A percentile compares a stretch with the other conserved stretches of the same genome.
phyloP scores from a whole-genome alignment of 192 early-diverging fungal species.

The Kickxella alabastrina region DNA sequence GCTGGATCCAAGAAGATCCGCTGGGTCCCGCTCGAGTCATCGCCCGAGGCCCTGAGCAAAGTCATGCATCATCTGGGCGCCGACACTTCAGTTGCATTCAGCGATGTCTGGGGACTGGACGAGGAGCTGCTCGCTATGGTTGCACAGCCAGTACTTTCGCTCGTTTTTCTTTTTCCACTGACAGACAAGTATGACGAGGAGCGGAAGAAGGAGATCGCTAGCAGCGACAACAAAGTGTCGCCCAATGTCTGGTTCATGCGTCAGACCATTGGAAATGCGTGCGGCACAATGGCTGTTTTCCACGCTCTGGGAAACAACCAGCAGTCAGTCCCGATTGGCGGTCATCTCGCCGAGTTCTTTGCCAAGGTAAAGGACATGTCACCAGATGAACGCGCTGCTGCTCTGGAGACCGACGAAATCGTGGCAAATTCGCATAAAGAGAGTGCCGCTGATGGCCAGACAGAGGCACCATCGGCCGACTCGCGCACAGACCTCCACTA shows the following conservation, averaged over 20 bases:
- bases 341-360: slow-evolving; percentile 60
- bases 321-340: slow-evolving; percentile 50
- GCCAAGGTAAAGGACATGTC: slow-evolving; percentile 57
- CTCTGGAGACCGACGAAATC: slow-evolving; percentile 60
- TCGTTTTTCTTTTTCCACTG: slow-evolving; percentile 85
- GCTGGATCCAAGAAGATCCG: slow-evolving; percentile 48
- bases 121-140: slow-evolving; percentile 76
- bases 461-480: slow-evolving; percentile 64
- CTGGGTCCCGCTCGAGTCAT: slow-evolving; percentile 89
- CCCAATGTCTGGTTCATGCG: slow-evolving; percentile 69
- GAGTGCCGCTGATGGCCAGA: slow-evolving; percentile 63
- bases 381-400: slow-evolving; percentile 69
- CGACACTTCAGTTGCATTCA: slow-evolving; percentile 58
- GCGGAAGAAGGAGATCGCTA: slow-evolving; percentile 52
- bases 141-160: slow-evolving; percentile 75
- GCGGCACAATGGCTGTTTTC: slow-evolving; percentile 91
- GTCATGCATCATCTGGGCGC: slow-evolving; percentile 72
- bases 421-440: slow-evolving; percentile 57
- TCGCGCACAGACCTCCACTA: slow-evolving; percentile 81
- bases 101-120: slow-evolving; percentile 83
- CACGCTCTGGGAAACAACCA: slow-evolving; percentile 81
- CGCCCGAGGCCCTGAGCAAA: slow-evolving; percentile 71
- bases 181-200: slow-evolving; percentile 61
- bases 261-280: slow-evolving; percentile 89
- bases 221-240: slow-evolving; percentile 14